phyloP scores from a whole-genome alignment of 2,329 filamentous ascomycete genomes.

The Talaromyces atroroseus region DNA sequence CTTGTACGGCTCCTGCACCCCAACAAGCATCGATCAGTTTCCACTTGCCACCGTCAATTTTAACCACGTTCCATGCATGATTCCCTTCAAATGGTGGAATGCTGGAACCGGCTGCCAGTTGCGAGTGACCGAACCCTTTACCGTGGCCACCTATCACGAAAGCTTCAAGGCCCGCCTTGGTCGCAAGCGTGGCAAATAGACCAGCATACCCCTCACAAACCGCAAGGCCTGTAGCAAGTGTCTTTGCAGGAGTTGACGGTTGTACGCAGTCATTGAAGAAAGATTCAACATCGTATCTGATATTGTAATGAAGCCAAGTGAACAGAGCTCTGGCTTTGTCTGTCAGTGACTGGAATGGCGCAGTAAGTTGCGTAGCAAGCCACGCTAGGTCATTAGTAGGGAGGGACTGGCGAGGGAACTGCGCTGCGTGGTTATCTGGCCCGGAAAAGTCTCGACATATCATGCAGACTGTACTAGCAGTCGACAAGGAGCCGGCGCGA shows the following conservation, averaged over 20 bases:
- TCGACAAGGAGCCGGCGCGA: conserved; percentile 12
- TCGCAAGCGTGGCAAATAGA: conserved; percentile 72
- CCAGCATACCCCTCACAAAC: conserved; percentile 91
- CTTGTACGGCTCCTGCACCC: conserved; percentile 71
- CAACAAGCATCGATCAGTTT: conserved; percentile 89
- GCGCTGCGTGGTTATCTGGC: conserved; percentile 71
- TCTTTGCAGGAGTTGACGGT: conserved; percentile 63
- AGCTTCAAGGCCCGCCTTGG: conserved; percentile 72
- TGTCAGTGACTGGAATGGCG: conserved; percentile 71
- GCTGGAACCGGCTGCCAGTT: conserved; percentile 58
- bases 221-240: conserved; percentile 69
- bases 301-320: conserved; percentile 92
- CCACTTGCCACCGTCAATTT: conserved; percentile 81
- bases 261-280: conserved; percentile 71
- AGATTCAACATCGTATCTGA: conserved; percentile 72
- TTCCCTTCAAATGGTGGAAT: conserved; percentile 59
- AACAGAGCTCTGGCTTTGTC: conserved; percentile 93
- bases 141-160: conserved; percentile 72
- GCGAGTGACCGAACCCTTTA: conserved; percentile 72
- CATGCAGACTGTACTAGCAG: conserved; percentile 53
- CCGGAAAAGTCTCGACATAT: conserved; percentile 82
- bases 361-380: conserved; percentile 71
- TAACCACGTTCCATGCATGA: conserved; percentile 92
- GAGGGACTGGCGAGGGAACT: conserved; percentile 66
- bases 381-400: conserved; percentile 64